Conservation (phyloP, 257 asterid species). For the Asclepias syriaca region DNA sequence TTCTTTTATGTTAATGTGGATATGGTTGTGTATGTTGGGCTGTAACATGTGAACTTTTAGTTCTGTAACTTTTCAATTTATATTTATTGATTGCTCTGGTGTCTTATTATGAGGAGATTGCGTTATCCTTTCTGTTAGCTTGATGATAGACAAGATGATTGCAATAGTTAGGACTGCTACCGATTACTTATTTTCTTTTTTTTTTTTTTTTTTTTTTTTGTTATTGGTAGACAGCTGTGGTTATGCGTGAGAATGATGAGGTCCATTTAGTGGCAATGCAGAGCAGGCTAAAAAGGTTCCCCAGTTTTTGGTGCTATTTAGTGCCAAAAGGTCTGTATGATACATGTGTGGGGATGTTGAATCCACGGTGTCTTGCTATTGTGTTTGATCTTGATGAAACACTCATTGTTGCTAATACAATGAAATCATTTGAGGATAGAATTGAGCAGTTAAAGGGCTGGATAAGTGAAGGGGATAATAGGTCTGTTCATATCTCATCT, state of each 20-base stretch:
- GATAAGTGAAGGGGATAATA: slow-evolving; percentile 76
- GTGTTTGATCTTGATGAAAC: slow-evolving; percentile 98
- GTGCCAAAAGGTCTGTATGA: slow-evolving; percentile 69
- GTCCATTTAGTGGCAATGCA: slow-evolving; percentile 98
- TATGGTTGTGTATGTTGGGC: background rate
- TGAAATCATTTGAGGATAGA: slow-evolving; percentile 97
- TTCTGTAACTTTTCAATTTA: background rate
- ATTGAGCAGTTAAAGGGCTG: slow-evolving; percentile 64
- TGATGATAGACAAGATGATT: background rate
- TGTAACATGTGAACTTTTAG: background rate
- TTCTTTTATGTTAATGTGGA: background rate
- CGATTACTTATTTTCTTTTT: slow-evolving; percentile 17
- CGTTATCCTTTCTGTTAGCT: background rate
- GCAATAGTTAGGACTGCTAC: slow-evolving; percentile 1
- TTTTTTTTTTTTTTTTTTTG: slow-evolving; percentile 10
- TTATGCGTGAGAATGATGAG: slow-evolving; percentile 69
- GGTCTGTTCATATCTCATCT: slow-evolving; percentile 80
- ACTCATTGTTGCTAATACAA: slow-evolving; percentile 94
- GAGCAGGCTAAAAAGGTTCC: slow-evolving; percentile 84
- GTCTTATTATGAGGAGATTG: background rate
- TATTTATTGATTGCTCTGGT: background rate
- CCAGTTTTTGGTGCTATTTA: slow-evolving; percentile 95
- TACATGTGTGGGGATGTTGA: slow-evolving; percentile 74
- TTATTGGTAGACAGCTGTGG: slow-evolving; percentile 78
- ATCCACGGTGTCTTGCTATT: slow-evolving; percentile 76